Evolutionary conservation across 2,329 filamentous ascomycete genomes (phyloP), one percentile per base, ranked within the genome.

Genomic region (Fusarium zealandicum): DNA sequence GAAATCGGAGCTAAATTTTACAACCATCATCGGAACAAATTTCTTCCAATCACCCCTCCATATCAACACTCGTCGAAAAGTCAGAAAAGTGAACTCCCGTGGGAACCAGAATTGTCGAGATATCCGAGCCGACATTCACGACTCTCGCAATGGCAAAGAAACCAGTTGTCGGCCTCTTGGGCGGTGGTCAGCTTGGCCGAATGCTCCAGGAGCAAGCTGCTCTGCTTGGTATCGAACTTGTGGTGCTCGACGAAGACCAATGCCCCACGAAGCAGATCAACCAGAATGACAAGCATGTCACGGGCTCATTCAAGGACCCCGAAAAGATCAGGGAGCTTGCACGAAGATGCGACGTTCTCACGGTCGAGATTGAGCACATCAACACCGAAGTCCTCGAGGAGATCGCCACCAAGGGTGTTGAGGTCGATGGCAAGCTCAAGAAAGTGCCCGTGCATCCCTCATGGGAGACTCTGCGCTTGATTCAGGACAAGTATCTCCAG

Each of bases 351-450:
- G 90, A 96, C 71, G 85, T 96, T 13, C 79, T 97, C 57, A 97
- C 92, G 0, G 90, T 96, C 12, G 93, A 98, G 75, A 97, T 96
- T 61, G 93, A 98, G 79, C 93, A 97, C 75, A 89, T 97, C 53
- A 86, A 97, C 73, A 95, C 92, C n/a, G 81, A 91, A 46, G 88
- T 95, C 18, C 82, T 97, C 5, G 91, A 96, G 74, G 90, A 96
- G 70, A 86, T 97, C 51, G 85, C 84, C 5, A 83, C 84, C 13
- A 78, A 80, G 46, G 85, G 87, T 28, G 85, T 89, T 5, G 59
- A 61, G 10, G 64, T 64, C 22, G 70, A 69, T 18, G 71, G 72
- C 30, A 73, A 67, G 38, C 66, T 70, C 40, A 82, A 78, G 68
- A 79, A 74, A 60, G 82, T 89, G 35, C 79, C 86, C 33, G 81